Conservation (phyloP, 2,329 filamentous ascomycete genomes). For the Colletotrichum tofieldiae region DNA sequence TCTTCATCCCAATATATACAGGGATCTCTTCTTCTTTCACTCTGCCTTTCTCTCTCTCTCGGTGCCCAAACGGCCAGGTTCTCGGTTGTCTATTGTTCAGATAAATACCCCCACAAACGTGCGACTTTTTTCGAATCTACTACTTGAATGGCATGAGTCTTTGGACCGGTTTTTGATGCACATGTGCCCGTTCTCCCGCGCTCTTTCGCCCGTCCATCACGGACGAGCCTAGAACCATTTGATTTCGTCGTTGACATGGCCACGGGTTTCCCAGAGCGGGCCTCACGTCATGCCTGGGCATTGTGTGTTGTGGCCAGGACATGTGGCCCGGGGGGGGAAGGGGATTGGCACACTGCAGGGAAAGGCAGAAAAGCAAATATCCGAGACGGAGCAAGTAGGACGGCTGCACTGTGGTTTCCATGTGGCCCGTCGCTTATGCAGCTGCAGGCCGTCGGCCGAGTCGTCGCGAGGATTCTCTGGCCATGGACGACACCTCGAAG, state of each 20-base stretch:
- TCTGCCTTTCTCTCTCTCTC: conserved; percentile 1
- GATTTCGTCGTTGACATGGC: background rate
- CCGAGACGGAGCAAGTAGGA: background rate
- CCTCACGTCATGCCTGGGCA: background rate
- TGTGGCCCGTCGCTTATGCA: no score
- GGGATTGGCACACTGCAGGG: background rate
- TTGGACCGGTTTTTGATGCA: no score
- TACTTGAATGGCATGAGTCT: no score
- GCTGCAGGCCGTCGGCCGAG: background rate
- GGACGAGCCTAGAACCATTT: no score
- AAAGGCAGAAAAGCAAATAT: background rate
- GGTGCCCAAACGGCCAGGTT: no score
- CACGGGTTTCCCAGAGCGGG: background rate
- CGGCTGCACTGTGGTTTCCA: no score
- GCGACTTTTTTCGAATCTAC: no score
- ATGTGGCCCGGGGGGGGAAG: background rate
- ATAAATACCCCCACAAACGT: no score
- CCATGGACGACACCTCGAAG: background rate
- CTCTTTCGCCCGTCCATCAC: no score
- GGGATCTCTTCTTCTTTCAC: background rate
- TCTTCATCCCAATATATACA: background rate
- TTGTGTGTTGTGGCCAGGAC: background rate
- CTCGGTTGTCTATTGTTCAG: no score
- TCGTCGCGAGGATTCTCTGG: background rate
- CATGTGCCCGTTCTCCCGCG: no score